Evolutionary conservation across 2,329 filamentous ascomycete genomes (phyloP), one percentile per base, ranked within the genome.

Genomic region (Septoria linicola): DNA sequence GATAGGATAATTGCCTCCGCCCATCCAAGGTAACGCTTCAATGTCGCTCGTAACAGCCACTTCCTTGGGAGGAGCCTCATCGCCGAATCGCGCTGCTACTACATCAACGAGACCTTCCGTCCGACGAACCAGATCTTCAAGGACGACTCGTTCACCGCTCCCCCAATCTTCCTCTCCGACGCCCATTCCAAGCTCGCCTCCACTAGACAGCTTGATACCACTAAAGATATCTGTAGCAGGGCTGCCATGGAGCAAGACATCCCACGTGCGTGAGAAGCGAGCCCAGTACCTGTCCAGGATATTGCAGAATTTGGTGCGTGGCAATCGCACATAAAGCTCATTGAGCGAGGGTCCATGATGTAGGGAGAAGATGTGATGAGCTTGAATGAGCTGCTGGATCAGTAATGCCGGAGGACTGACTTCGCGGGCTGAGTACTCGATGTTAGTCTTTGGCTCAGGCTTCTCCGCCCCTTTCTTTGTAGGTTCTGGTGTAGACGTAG

Each of bases 131-230:
- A 96, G 82, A n/a, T 89, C 89, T 69, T 97, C 92, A 1, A 99
- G 75, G 0, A 97, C 92, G 62, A 95, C 92, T 62, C 92, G 80
- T 73, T 97, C 92, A 25, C 90, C 90, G 66, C 92, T 96, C 3
- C 92, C 92, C 68, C 90, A 86, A 49, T 96, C 89, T 72, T 97
- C 93, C 68, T 97, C 93, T 14, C 93, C 93, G 1, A 97, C 93
- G 0, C 93, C 93, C 39, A 96, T 82, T 13, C 93, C 93, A 20
- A 97, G 80, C 71, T 97, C 92, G 14, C 93, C 92, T 27, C 89
- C 90, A 5, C 87, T 88, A 10, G 91, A 89, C 25, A 99, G 77
- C 69, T 95, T 96, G 65, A 96, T 83, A 4, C 88, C 90, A 8
- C 85, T 83, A 63, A 89, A 90, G 4, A 95, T 77, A 57, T 85